Evolutionary conservation across 2,329 filamentous ascomycete species (phyloP), one percentile per base, ranked within the genome.

Genomic region (Curvularia hawaiiensis): DNA sequence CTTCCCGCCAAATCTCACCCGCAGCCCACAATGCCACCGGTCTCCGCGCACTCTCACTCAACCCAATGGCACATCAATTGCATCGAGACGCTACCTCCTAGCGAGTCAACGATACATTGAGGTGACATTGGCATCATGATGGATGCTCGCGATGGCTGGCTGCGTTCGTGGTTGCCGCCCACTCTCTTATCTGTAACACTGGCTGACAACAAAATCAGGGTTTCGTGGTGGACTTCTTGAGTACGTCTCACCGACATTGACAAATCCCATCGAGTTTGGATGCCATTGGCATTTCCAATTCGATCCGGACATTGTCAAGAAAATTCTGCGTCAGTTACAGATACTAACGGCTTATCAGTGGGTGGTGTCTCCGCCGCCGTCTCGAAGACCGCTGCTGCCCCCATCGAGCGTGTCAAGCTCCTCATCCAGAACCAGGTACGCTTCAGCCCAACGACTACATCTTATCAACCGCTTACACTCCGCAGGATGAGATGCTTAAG

Each of bases 361-460:
- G 95, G 95, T 90, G 95, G 95, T 97, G 90, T 99, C 75, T 97
- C 95, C 79, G 95, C 95, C 83, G 95, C 95, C 83, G 93, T 99
- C 90, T 99, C 95, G 81, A 99, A 99, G 92, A 99, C 95, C 74
- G 95, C 95, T 79, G 95, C 95, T 80, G 95, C 95, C 84, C 95
- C 95, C 84, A 99, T 99, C 77, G 95, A 99, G 93, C 95, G 95
- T 92, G 90, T 99, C 85, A 99, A 99, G 93, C 95, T 99, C 80
- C 91, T 99, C 79, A 96, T 99, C 86, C 95, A 99, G 88, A 99
- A 99, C 87, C 95, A 99, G 90, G 93, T 97, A 88, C 72, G 92
- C 52, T 48, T 85, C 54, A 54, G 56, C 59, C 28, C 31, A 60
- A 7, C n/a, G n/a, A 1, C 16, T 8, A n/a, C 20, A 48, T 30